Evolutionary conservation across 345 rosid species (phyloP), one percentile per base, ranked within the genome.

Genomic region (Raphanus raphanistrum): DNA sequence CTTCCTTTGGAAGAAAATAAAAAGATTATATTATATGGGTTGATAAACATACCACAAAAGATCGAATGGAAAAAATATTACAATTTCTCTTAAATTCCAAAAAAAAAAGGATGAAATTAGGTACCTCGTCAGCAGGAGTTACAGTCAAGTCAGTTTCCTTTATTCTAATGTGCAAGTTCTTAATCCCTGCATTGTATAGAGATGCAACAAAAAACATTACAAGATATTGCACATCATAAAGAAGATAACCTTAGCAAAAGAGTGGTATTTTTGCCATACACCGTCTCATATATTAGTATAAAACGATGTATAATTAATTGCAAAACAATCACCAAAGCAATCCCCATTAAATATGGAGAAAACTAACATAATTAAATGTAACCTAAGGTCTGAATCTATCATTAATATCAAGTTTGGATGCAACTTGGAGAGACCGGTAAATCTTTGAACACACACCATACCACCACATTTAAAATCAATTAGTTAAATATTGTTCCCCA

Each of bases 61-160:
- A 45, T 13, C 1, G 52, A 48, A 48, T n/a, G n/a, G n/a, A n/a
- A n/a, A n/a, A n/a, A n/a, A n/a, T 45, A 66, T 76, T 16, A 26
- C 48, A 13, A 11, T 33, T 55, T 64, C 61, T 28, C 21, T 17
- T 28, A 41, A 29, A 35, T 25, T n/a, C n/a, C 54, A 4, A 65
- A 55, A 71, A 38, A 2, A 26, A 58, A 58, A 57, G 27, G 57
- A 25, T 60, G 12, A 73, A 68, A 68, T 61, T 17, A 81, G 3
- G 63, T 87, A 92, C 98, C 96, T 92, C 91, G 79, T 92, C 98
- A 10, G 86, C 87, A 25, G 87, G 83, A 71, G 89, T 82, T 84
- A 83, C 84, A 66, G 35, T 66, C 80, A 92, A 76, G 73, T 89
- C 98, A 76, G 82, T 81, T 78, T 86, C 85, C 25, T 81, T 82